These are phyloP conservation scores for Botrytis byssoidea DNA, from an alignment of 2,329 filamentous ascomycete species.

Conservation along the genomic window DNA sequence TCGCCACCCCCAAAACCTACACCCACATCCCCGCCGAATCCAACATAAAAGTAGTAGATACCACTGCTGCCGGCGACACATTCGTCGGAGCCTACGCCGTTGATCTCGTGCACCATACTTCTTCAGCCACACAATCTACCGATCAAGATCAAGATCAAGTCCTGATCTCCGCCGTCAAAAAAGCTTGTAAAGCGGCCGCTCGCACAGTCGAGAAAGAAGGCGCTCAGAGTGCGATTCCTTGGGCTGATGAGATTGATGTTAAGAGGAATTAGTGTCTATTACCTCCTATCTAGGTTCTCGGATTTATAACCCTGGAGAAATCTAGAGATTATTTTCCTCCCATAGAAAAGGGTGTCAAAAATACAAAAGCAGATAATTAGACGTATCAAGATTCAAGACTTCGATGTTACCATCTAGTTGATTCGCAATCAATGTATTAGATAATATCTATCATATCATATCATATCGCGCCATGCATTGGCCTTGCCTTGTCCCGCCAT, in stretches of 20 bases:
- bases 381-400: not conserved
- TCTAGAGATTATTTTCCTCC: not conserved
- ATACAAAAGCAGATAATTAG: not conserved
- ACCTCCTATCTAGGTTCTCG: not conserved
- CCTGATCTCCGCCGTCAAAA: slow-evolving; percentile 48
- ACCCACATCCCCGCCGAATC: slow-evolving; percentile 64
- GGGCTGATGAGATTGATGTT: slow-evolving; percentile 51
- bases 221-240: slow-evolving; percentile 66
- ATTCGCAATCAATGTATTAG: not conserved
- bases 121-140: not conserved
- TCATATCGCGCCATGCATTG: not conserved
- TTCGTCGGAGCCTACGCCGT: slow-evolving; percentile 89
- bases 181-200: slow-evolving; percentile 62
- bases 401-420: not conserved
- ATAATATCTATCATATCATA: slow-evolving; percentile 2
- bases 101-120: slow-evolving; percentile 54
- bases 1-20: slow-evolving; percentile 46
- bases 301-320: not conserved
- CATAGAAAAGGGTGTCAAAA: not conserved
- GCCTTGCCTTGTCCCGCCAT: not conserved
- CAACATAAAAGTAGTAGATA: slow-evolving; percentile 76
- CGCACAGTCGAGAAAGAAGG: slow-evolving; percentile 65
- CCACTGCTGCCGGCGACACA: slow-evolving; percentile 90
- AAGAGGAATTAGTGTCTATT: not conserved
- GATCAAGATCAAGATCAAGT: not conserved